Conservation (phyloP, 768 basidiomycete genomes). For the Pluteus cervinus region DNA sequence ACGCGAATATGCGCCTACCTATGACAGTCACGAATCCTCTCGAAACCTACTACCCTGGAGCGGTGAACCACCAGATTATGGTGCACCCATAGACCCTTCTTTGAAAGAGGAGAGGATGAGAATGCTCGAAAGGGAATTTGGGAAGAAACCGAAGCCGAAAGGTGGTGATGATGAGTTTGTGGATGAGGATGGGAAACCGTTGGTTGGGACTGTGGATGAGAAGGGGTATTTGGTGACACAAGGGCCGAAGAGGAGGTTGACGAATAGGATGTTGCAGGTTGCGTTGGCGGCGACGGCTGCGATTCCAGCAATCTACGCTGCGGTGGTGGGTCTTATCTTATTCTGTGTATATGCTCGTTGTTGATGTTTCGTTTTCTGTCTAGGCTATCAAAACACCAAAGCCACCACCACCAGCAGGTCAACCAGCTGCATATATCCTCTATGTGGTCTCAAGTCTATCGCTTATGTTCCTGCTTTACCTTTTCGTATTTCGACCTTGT, state of each 20-base stretch:
- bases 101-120: slow-evolving; percentile 64
- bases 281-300: slow-evolving; percentile 45
- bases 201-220: slow-evolving; percentile 53
- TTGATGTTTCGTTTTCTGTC: slow-evolving; percentile 7
- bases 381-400: slow-evolving; percentile 51
- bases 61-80: slow-evolving; percentile 38
- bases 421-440: slow-evolving; percentile 48
- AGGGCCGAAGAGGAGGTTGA: slow-evolving; percentile 54
- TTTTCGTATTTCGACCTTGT: slow-evolving; percentile 56
- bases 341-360: neutral
- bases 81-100: slow-evolving; percentile 35
- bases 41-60: slow-evolving; percentile 39
- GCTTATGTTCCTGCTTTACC: slow-evolving; percentile 41
- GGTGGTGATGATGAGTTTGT: slow-evolving; percentile 21
- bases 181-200: slow-evolving; percentile 41
- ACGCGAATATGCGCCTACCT: slow-evolving; percentile 12
- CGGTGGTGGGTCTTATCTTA: slow-evolving; percentile 37
- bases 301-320: slow-evolving; percentile 56
- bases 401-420: slow-evolving; percentile 49
- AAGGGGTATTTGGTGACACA: slow-evolving; percentile 56
- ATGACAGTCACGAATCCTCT: slow-evolving; percentile 9
- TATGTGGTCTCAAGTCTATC: slow-evolving; percentile 54
- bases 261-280: slow-evolving; percentile 41
- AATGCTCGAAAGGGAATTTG: slow-evolving; percentile 68
- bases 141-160: slow-evolving; percentile 26